Evolutionary conservation across 371 early-diverging fungal species (phyloP), one percentile per base, ranked within the genome.

Genomic region (Rhizopus delemar): DNA sequence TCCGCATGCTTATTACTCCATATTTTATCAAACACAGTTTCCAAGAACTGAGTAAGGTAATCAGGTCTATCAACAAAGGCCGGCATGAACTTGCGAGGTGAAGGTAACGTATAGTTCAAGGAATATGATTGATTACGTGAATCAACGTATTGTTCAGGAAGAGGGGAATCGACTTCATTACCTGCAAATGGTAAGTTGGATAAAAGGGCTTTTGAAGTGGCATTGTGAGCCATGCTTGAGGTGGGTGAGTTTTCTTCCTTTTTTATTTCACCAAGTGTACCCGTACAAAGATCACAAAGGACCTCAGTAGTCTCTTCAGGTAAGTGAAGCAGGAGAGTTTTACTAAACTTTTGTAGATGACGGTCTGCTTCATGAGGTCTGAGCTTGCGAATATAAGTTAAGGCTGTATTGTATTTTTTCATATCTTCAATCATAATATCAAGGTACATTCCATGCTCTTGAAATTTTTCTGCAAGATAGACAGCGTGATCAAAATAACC

Each of bases 401-500:
- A 73, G 0, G 94, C 90, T 0, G 81, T 83, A 33, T 81, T 75
- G 65, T 91, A 91, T n/a, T 90, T 80, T 51, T 86, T 76, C 61
- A 90, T 81, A 69, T 96, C 95, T 66, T 96, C 95, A n/a, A 96
- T 85, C 56, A 63, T 93, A 60, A 80, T 93, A 73, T 75, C 83
- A 59, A 78, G 64, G 54, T 84, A 94, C 89, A 87, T 72, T 36
- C 90, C 92, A 60, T 92, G 89, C 59, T 90, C 86, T 9, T 85
- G 74, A 64, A 88, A 93, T 65, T 87, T 88, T 60, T 89, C 84
- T 1, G 96, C 93, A 36, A 98, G 69, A 59, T 87, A 89, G 5
- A 94, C 82, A 9, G 96, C 96, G 58, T 94, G 95, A 13, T 91
- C 87, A 62, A 81, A 86, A 69, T 92, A 95, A 0, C 94, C 93